These are phyloP conservation scores for Penicillium italicum DNA, from an alignment of 2,329 filamentous ascomycete species.

Conservation along the genomic window DNA sequence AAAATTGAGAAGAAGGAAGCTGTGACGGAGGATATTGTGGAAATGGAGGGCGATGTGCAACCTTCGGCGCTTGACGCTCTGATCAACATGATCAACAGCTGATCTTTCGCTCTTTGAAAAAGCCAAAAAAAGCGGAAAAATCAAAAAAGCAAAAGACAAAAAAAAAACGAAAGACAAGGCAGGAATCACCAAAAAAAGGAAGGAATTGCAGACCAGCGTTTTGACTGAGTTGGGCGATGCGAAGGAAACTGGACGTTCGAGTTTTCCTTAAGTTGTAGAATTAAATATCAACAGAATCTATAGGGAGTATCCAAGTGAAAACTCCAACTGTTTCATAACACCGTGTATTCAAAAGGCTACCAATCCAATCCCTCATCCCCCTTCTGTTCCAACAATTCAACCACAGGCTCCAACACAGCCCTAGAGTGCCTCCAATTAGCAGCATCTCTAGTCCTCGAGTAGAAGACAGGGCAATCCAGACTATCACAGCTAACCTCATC, in stretches of 20 bases:
- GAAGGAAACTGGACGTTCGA: neutral
- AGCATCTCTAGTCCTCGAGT: slow-evolving; percentile 47
- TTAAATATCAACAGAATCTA: neutral
- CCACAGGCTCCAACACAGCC: slow-evolving; percentile 37
- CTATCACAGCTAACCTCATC: slow-evolving; percentile 86
- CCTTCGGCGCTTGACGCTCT: slow-evolving; percentile 27
- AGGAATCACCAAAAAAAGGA: neutral
- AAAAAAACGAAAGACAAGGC: too few relatives aligned
- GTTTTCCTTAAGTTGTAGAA: neutral
- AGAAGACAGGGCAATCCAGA: slow-evolving; percentile 90
- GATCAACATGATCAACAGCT: slow-evolving; percentile 6
- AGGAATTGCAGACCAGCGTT: neutral
- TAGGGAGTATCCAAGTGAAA: slow-evolving; percentile 10
- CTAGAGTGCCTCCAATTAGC: slow-evolving; percentile 38
- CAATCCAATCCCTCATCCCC: slow-evolving; percentile 37
- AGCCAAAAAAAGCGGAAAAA: neutral
- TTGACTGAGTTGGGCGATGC: too few relatives aligned
- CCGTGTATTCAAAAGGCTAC: slow-evolving; percentile 20
- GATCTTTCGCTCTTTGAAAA: neutral
- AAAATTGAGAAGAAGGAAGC: neutral
- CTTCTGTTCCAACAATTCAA: slow-evolving; percentile 35
- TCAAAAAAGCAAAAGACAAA: too few relatives aligned
- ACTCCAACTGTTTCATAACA: neutral
- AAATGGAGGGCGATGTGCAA: slow-evolving; percentile 23
- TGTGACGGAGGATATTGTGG: slow-evolving; percentile 18